Base-by-base conservation (phyloP, 2,329 filamentous ascomycete species). In the Verticillium albo-atrum region DNA sequence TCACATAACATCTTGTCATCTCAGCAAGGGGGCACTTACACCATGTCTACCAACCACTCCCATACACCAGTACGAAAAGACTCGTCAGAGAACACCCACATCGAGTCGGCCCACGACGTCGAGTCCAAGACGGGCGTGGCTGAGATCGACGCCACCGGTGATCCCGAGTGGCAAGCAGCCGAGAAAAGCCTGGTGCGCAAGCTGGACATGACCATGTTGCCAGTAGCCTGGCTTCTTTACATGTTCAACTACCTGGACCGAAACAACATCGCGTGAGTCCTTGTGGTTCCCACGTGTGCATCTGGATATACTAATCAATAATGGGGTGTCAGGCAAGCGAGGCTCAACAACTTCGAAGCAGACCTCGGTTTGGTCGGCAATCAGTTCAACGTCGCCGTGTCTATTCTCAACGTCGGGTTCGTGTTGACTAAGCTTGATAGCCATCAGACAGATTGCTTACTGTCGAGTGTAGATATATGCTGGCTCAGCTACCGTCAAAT, bases 401-500 rank as follows among this genome's bases (percentile, higher is more conserved):
- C 77, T 60, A 82, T 84, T 64, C 72, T 84, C 27, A 62, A 57
- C 53, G 60, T 70, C 9, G 30, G 30, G 30, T 32, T 32, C 7
- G 30, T 32, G 30, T 32, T 32, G 14, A 10, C 30, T 14, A 10
- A 3, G 30, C 30, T 32, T 3, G 9, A 14, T 10, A 32, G 30
- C 10, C 9, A 32, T 3, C 6, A 32, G 30, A 32, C 30, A 32
- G 30, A 32, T 32, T 10, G 30, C 30, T 32, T 9, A 32, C 30
- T 14, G 14, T 4, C 9, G 30, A 32, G 9, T 32, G 9, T 14
- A 79, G 83, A 3, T 88, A 88, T 63, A 71, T 87, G 1, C 70
- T 86, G 12, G 86, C 87, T 79, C 84, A 88, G 67, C 71, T 88
- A 0, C 85, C 85, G 0, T 86, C 83, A 0, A 88, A 88, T 61